phyloP scores from a whole-genome alignment of 2,329 filamentous ascomycete genomes.

The Colletotrichum cereale region DNA sequence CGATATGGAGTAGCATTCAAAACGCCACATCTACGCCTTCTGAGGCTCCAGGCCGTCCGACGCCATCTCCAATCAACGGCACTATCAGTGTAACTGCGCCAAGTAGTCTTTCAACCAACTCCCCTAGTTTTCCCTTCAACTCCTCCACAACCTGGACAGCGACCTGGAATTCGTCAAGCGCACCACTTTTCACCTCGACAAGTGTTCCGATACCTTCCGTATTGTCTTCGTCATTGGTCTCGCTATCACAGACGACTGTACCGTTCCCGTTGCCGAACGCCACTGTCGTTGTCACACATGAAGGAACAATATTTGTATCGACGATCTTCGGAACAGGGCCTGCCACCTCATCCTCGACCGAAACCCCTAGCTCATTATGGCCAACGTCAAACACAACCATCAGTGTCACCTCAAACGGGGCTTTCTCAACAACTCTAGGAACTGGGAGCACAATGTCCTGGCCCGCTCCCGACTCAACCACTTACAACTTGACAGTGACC shows the following conservation, averaged over 20 bases:
- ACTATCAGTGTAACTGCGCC: neutral
- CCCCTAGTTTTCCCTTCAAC: neutral
- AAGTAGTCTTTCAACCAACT: neutral
- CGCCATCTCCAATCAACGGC: neutral
- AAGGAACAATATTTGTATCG: conserved; percentile 7
- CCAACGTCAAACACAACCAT: neutral
- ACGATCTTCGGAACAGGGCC: conserved; percentile 2
- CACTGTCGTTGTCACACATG: conserved; percentile 3
- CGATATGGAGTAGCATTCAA: neutral
- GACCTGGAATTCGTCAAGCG: neutral
- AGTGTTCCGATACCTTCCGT: neutral
- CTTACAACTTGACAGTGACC: neutral
- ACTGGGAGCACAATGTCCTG: neutral
- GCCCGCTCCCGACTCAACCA: neutral
- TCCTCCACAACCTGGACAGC: neutral
- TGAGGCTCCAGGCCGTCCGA: neutral
- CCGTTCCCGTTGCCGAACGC: conserved; percentile 20
- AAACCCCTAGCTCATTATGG: neutral
- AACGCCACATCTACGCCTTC: neutral
- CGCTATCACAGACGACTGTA: neutral
- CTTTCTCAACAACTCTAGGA: neutral
- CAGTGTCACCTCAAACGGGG: neutral
- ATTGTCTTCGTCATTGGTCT: neutral
- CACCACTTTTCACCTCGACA: neutral
- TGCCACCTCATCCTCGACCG: neutral